Percentiles rank a stretch among this genome's conserved stretches.
Conservation (phyloP, 2,329 filamentous ascomycete species). For the Paracamarosporium sp. region DNA sequence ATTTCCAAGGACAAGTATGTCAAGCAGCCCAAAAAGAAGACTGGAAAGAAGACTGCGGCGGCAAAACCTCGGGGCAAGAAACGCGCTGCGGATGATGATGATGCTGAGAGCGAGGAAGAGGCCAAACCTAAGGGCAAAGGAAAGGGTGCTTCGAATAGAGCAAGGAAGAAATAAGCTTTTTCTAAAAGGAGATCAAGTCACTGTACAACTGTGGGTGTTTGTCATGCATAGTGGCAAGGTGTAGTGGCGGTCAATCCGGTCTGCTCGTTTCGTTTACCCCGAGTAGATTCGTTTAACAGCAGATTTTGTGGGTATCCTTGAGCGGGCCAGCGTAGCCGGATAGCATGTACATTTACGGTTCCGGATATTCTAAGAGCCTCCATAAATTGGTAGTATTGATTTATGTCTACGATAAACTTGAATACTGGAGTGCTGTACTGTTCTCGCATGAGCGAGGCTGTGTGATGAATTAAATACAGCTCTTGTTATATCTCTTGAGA, state of each 20-base stretch:
- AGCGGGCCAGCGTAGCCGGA: neutral
- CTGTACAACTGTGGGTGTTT: neutral
- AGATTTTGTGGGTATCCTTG: neutral
- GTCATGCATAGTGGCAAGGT: neutral
- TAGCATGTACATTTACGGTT: neutral
- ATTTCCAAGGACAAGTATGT: constrained; percentile 96
- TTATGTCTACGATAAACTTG: neutral
- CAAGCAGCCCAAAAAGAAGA: constrained; percentile 83
- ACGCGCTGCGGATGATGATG: constrained; percentile 37
- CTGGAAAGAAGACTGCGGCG: constrained; percentile 51
- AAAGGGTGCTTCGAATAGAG: constrained; percentile 48
- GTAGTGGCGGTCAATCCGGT: neutral
- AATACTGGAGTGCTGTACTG: too few species aligned
- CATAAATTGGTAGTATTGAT: neutral
- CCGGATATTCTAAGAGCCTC: neutral
- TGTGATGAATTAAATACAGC: too few species aligned
- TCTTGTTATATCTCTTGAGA: too few species aligned
- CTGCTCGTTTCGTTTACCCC: neutral
- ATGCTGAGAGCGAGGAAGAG: constrained; percentile 50
- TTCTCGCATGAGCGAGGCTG: too few species aligned
- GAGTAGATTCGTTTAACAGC: neutral
- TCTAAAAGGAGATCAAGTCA: neutral
- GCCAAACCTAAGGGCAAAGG: constrained; percentile 57
- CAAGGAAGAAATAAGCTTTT: constrained; percentile 26
- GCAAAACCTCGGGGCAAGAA: constrained; percentile 57